Percentiles rank a stretch among this genome's conserved stretches.
phyloP scores from a whole-genome alignment of 345 rosid species.

The Eucalyptus albens region DNA sequence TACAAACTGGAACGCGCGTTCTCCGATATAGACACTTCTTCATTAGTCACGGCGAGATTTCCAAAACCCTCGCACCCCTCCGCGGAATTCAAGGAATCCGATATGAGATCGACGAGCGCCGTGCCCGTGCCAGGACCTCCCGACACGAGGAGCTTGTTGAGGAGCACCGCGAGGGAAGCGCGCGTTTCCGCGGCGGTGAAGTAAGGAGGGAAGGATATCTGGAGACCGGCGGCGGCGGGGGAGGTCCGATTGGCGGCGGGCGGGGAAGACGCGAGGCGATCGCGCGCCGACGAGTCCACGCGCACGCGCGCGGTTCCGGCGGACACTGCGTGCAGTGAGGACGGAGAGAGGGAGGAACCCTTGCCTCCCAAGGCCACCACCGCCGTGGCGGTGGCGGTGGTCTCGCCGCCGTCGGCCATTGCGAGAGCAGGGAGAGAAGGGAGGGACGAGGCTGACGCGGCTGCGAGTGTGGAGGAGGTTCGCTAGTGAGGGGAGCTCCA shows the following conservation, averaged over 20 bases:
- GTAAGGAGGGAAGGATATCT: not conserved
- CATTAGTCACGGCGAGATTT: slow-evolving; percentile 26
- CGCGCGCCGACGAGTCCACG: slow-evolving; percentile 45
- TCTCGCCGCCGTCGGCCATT: not conserved
- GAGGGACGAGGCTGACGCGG: not conserved
- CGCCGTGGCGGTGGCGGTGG: not conserved
- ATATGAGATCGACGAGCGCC: slow-evolving; percentile 18
- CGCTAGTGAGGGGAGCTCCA: not conserved
- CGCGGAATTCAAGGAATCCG: slow-evolving; percentile 13
- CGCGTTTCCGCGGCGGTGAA: slow-evolving; percentile 29
- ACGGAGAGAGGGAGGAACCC: slow-evolving; percentile 42
- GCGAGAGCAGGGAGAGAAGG: not conserved
- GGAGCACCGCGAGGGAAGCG: slow-evolving; percentile 39
- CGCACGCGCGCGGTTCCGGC: slow-evolving; percentile 23
- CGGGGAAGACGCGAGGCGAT: slow-evolving; percentile 11
- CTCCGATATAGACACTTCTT: slow-evolving; percentile 21
- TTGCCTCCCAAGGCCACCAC: not conserved
- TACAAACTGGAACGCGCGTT: slow-evolving; percentile 10
- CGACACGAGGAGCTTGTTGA: slow-evolving; percentile 41
- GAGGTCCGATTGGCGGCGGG: slow-evolving; percentile 4
- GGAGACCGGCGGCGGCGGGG: not conserved
- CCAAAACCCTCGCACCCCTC: not conserved
- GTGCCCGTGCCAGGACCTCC: slow-evolving; percentile 15
- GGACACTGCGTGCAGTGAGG: slow-evolving; percentile 32
- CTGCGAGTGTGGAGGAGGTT: too few relatives aligned